Evolutionary conservation across 192 early-diverging fungal genomes (phyloP).

Genomic region (Paraglomus brasilianum): DNA sequence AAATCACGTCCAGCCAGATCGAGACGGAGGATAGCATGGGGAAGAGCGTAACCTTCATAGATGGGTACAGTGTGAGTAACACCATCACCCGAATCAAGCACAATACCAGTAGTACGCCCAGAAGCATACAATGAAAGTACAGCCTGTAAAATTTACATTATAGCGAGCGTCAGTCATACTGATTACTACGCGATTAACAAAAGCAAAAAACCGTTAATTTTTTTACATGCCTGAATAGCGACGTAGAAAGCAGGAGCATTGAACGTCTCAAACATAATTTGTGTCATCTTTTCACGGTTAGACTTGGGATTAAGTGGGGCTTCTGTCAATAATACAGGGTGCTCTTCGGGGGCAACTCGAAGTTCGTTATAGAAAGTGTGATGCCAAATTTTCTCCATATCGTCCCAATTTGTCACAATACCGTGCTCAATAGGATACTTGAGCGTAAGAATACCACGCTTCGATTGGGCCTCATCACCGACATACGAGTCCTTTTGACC

Average conservation of each 20-base stretch:
- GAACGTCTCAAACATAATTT: slow-evolving; percentile 99
- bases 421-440: slow-evolving; percentile 91
- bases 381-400: slow-evolving; percentile 97
- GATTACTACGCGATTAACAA: neutral
- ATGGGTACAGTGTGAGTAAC: slow-evolving; percentile 97
- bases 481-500: slow-evolving; percentile 90
- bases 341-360: slow-evolving; percentile 96
- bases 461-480: slow-evolving; percentile 89
- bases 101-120: slow-evolving; percentile 97
- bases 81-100: slow-evolving; percentile 98
- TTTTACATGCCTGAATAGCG: slow-evolving; percentile 67
- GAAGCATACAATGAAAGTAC: slow-evolving; percentile 96
- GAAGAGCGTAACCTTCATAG: slow-evolving; percentile 95
- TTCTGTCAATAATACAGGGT: slow-evolving; percentile 96
- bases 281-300: slow-evolving; percentile 99
- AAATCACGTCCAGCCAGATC: slow-evolving; percentile 97
- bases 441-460: slow-evolving; percentile 85
- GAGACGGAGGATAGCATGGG: slow-evolving; percentile 95
- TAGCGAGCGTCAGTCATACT: neutral
- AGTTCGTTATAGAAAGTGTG: slow-evolving; percentile 98
- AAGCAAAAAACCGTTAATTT: neutral
- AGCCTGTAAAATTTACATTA: slow-evolving; percentile 44
- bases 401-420: slow-evolving; percentile 92
- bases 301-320: slow-evolving; percentile 97
- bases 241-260: slow-evolving; percentile 97